These are phyloP conservation scores for Alternaria gaisen DNA, from an alignment of 2,329 filamentous ascomycete species.

Conservation along the genomic window DNA sequence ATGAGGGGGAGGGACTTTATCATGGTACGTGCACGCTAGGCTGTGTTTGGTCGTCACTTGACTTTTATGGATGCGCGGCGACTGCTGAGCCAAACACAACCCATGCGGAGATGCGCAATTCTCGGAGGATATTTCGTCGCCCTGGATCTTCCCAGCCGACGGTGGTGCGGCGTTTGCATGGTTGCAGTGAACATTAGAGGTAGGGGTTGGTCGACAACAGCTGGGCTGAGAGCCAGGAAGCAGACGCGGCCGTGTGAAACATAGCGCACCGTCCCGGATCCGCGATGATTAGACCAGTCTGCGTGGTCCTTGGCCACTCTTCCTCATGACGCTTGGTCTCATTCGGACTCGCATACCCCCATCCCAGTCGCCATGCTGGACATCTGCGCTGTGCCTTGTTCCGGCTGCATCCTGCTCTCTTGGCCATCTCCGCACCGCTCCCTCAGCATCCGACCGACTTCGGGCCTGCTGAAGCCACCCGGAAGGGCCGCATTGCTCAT, in stretches of 20 bases:
- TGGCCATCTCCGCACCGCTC: conserved; percentile 33
- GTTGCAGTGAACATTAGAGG: conserved; percentile 8
- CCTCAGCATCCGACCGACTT: conserved; percentile 29
- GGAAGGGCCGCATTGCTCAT: conserved; percentile 15
- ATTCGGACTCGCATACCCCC: conserved; percentile 23
- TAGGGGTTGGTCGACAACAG: conserved; percentile 4
- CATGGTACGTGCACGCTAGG: conserved; percentile 26
- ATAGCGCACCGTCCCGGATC: conserved; percentile 47
- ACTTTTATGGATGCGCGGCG: not conserved
- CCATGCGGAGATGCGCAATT: conserved; percentile 1
- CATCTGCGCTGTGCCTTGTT: conserved; percentile 24
- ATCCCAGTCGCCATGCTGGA: conserved; percentile 39
- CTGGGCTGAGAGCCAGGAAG: conserved; percentile 18
- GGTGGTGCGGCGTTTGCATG: conserved; percentile 20
- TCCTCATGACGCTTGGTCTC: conserved; percentile 26
- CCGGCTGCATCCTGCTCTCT: conserved; percentile 26
- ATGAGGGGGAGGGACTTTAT: conserved; percentile 4
- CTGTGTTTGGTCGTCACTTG: conserved; percentile 16
- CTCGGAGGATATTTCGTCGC: conserved; percentile 4
- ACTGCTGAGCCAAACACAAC: not conserved
- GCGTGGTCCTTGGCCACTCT: conserved; percentile 18
- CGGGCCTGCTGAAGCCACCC: conserved; percentile 24
- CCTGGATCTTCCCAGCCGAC: not conserved
- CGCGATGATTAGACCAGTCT: conserved; percentile 34
- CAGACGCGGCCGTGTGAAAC: conserved; percentile 42